A percentile compares a stretch with the other conserved stretches of the same genome.
Evolutionary conservation across 495 filamentous ascomycete species (phyloP).

Genomic region (Trichoderma asperelloides): DNA sequence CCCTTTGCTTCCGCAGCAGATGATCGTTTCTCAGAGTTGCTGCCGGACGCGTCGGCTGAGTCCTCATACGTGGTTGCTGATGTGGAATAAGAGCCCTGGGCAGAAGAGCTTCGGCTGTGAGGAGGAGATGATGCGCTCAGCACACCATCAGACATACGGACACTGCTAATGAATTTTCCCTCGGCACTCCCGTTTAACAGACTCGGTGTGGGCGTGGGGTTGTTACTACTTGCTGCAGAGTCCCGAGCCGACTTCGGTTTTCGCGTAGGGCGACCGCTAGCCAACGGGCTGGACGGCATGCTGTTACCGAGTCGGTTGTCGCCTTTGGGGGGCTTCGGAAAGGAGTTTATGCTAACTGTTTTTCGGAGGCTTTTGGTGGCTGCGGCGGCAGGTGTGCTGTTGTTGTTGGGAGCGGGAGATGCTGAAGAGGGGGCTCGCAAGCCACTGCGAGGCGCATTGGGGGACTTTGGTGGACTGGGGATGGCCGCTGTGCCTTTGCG

Average conservation of each 20-base stretch:
- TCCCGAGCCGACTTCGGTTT: constrained; percentile 33
- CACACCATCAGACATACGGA: constrained; percentile 59
- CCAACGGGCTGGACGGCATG: constrained; percentile 52
- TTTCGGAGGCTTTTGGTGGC: constrained; percentile 63
- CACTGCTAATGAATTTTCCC: constrained; percentile 56
- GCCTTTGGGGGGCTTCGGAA: constrained; percentile 77
- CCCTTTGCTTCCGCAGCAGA: constrained; percentile 67
- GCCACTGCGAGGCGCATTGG: constrained; percentile 44
- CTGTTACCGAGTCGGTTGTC: constrained; percentile 40
- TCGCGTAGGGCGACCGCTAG: constrained; percentile 29
- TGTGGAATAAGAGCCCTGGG: constrained; percentile 82
- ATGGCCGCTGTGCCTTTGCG: constrained; percentile 50
- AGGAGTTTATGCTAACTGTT: constrained; percentile 82
- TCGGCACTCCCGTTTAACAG: constrained; percentile 73
- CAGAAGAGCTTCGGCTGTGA: constrained; percentile 81
- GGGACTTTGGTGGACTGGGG: constrained; percentile 36
- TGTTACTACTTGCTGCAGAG: constrained; percentile 25
- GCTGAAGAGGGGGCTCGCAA: constrained; percentile 54
- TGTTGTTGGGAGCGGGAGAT: constrained; percentile 36
- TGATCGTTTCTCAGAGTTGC: constrained; percentile 30
- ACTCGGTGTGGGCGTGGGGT: constrained; percentile 51
- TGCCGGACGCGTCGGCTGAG: constrained; percentile 37
- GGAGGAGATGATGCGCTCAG: constrained; percentile 69
- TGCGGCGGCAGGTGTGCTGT: constrained; percentile 33
- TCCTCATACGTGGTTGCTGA: constrained; percentile 85